A percentile compares a stretch with the other conserved stretches of the same genome.
Evolutionary conservation across 129 eudicot genomes (phyloP).

Genomic region (sunflower (Helianthus annuus)): HanXRQr2.0-SUNRISE NC_035447.2:174036837-174037336

Average conservation of each 20-base stretch:
- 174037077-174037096: neutral
- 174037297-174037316: too few relatives aligned
- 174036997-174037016: constrained; percentile 11
- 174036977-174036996: constrained; percentile 85
- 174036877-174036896: constrained; percentile 93
- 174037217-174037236: constrained; percentile 87
- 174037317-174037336: too few relatives aligned
- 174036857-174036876: constrained; percentile 90
- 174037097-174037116: constrained; percentile 87
- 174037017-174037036: constrained; percentile 7
- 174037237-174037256: neutral
- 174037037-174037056: neutral
- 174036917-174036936: constrained; percentile 61
- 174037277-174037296: neutral
- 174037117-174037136: constrained; percentile 89
- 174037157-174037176: constrained; percentile 80
- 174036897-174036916: constrained; percentile 85
- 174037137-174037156: constrained; percentile 98
- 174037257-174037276: too few relatives aligned
- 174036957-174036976: constrained; percentile 94
- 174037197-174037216: constrained; percentile 94
- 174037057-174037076: too few relatives aligned
- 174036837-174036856: constrained; percentile 87
- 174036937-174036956: constrained; percentile 95
- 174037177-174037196: constrained; percentile 86